Base-by-base conservation (phyloP, 495 filamentous ascomycete species). In the Pyrenula massariospora region DNA sequence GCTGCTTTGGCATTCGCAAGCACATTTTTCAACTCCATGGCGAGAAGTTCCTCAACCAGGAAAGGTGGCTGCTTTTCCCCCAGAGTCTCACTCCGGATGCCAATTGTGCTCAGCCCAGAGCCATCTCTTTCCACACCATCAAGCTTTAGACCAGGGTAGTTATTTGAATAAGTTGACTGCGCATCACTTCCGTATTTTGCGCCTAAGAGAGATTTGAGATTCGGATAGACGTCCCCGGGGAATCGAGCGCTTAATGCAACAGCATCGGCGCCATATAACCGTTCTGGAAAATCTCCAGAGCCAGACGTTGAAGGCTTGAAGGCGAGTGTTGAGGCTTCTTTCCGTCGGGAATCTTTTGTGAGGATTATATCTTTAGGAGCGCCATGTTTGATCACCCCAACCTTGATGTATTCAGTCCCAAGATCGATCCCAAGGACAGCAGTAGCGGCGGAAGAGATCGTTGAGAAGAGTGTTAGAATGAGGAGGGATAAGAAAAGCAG, bases 341-440 rank as follows among this genome's bases (percentile, higher is more conserved):
- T 99, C 62, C 93, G 86, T 68, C 94, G 88, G 36, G 93, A 96
- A 70, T 99, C 93, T 68, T 96, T 97, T n/a, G 89, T 96, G 55
- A 96, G 80, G 66, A 99, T 91, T 60, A 99, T 97, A 65, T 97
- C 94, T 68, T 97, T 89, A 11, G 94, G 94, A 57, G 96, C 95
- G 58, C 93, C 93, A 2, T 94, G 94, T 69, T 99, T 99, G 58
- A 99, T 92, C 24, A 97, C 82, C 1, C 89, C 84, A 15, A 92
- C 92, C 78, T 97, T 99, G 67, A 99, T 85, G 71, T 95, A 96
- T 72, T 95, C 90, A 50, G 95, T 96, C 54, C 93, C 93, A 12
- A 99, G 77, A 73, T 99, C 93, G 60, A 99, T 78, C 42, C 93
- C 93, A 20, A 99, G 75, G 50, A 99, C 91, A 49, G 86, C 86